These are phyloP conservation scores for Acacia acuminata DNA, from an alignment of 306 rosid species.

Conservation along the genomic window DNA sequence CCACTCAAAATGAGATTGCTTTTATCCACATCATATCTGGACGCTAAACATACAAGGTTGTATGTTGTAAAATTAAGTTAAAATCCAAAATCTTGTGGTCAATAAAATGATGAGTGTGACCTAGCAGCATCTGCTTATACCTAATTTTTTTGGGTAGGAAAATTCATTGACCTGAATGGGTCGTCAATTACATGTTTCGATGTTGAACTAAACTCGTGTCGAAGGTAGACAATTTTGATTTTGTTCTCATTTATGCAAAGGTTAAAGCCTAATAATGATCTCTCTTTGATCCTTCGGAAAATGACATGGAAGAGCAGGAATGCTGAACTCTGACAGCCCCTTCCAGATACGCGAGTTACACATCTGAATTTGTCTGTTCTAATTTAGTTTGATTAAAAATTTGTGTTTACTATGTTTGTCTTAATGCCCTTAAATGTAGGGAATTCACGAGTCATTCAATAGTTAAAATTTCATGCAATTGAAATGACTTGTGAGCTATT, in stretches of 20 bases:
- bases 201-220: conserved; percentile 2
- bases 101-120: conserved; percentile 47
- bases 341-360: not conserved
- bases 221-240: not conserved
- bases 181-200: conserved; percentile 11
- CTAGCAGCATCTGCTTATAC: conserved; percentile 33
- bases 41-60: conserved; percentile 28
- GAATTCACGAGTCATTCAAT: not conserved
- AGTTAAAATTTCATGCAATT: not conserved
- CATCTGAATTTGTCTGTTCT: not conserved
- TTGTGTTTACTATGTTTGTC: not conserved
- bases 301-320: not conserved
- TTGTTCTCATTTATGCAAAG: not conserved
- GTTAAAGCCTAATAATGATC: not conserved
- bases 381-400: not conserved
- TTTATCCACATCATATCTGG: conserved; percentile 12
- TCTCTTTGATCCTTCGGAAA: not conserved
- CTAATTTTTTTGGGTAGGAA: conserved; percentile 42
- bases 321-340: not conserved
- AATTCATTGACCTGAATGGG: conserved; percentile 27
- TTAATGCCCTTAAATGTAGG: not conserved
- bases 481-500: not conserved
- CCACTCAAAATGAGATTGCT: conserved; percentile 49
- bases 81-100: conserved; percentile 27
- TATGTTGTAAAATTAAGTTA: conserved; percentile 38